Conservation (phyloP, 2,329 filamentous ascomycete species). For the Epichloe festucae region DNA sequence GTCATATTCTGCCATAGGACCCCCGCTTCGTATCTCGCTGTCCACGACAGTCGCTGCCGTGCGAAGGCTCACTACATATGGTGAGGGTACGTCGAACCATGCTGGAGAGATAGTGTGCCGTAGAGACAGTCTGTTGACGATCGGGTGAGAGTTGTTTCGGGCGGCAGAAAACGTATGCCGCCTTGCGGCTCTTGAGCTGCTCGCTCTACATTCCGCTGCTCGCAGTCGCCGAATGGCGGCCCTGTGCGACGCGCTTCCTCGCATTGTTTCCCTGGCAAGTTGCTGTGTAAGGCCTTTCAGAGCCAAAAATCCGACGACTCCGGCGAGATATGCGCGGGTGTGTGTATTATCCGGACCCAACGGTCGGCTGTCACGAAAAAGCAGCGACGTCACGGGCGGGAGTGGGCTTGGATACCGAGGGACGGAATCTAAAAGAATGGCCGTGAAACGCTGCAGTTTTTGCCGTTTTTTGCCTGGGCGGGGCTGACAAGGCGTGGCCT, state of each 20-base stretch:
- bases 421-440: not conserved
- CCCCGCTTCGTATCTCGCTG: slow-evolving; percentile 28
- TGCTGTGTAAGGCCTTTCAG: not conserved
- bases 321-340: not conserved
- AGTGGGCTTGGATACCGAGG: not conserved
- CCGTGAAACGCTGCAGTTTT: not conserved
- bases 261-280: slow-evolving; percentile 7
- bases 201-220: slow-evolving; percentile 5
- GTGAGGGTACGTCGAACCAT: not conserved
- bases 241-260: slow-evolving; percentile 7
- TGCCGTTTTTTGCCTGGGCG: too few species aligned
- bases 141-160: not conserved
- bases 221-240: slow-evolving; percentile 9
- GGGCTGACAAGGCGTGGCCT: too few species aligned
- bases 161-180: slow-evolving; percentile 1
- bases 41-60: slow-evolving; percentile 18
- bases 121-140: not conserved
- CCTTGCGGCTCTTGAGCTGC: slow-evolving; percentile 1
- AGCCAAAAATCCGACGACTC: not conserved
- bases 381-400: not conserved
- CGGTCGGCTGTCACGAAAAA: not conserved
- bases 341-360: not conserved
- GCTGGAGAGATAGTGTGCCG: not conserved
- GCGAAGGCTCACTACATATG: slow-evolving; percentile 6
- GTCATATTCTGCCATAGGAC: slow-evolving; percentile 83